Evolutionary conservation across 1,139 yeast genomes (phyloP).

Genomic region (Magnusiomyces tetraspermus): DNA sequence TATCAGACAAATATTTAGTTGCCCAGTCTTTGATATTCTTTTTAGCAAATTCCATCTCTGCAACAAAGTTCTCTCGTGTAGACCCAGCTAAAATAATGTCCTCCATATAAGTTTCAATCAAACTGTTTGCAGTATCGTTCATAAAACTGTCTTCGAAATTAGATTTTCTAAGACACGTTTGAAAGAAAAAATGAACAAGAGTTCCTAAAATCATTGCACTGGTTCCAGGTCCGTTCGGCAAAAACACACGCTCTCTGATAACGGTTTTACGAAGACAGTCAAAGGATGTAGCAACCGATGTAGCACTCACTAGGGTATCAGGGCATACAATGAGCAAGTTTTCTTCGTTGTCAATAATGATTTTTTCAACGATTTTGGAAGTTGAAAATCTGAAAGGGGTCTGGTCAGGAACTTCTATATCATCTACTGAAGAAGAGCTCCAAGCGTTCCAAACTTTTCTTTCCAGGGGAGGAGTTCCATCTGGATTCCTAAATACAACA

Average conservation of each 20-base stretch:
- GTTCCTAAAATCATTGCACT: constrained; percentile 65
- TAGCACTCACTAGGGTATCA: constrained; percentile 71
- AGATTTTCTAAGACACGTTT: constrained; percentile 45
- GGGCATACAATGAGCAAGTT: constrained; percentile 74
- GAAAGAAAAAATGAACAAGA: constrained; percentile 71
- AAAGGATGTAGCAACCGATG: constrained; percentile 68
- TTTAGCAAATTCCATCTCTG: neutral
- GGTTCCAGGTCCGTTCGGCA: constrained; percentile 48
- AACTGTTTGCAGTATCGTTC: constrained; percentile 36
- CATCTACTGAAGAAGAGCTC: constrained; percentile 20
- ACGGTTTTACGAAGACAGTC: constrained; percentile 66
- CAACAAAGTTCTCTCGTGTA: neutral
- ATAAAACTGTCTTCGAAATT: constrained; percentile 41
- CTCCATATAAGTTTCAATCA: constrained; percentile 37
- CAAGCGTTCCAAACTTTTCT: neutral
- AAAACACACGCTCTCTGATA: constrained; percentile 43
- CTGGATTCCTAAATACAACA: constrained; percentile 18
- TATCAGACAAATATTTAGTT: constrained; percentile 31
- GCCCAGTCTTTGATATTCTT: neutral
- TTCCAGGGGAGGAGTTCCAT: neutral
- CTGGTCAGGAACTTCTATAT: too few species aligned
- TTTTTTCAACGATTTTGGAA: neutral
- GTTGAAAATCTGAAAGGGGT: too few species aligned
- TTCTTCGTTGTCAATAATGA: constrained; percentile 41
- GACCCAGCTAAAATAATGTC: constrained; percentile 41